phyloP scores from a whole-genome alignment of 768 basidiomycete species.

The Trametes cingulata region DNA sequence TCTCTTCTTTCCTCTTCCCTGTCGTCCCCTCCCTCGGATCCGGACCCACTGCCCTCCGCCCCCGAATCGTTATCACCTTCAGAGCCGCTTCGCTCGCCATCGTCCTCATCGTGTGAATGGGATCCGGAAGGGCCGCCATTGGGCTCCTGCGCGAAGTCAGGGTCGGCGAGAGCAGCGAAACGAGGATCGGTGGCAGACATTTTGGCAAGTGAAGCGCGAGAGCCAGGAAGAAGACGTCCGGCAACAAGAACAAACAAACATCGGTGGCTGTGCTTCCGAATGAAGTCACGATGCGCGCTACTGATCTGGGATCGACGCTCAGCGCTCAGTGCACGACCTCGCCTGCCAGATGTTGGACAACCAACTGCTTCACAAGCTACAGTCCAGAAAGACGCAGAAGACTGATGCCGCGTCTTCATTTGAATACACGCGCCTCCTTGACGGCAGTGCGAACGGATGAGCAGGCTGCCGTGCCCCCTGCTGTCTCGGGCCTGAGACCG shows the following conservation, averaged over 20 bases:
- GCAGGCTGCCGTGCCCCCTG: too few species aligned
- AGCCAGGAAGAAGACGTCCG: constrained; percentile 3
- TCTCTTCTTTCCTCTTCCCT: constrained; percentile 30
- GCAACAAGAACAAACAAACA: constrained; percentile 17
- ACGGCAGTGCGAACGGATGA: too few species aligned
- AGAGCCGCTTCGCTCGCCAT: neutral
- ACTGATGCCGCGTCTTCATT: too few species aligned
- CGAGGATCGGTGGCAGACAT: constrained; percentile 24
- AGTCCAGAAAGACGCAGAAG: too few species aligned
- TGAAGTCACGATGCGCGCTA: too few species aligned
- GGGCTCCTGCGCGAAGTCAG: constrained; percentile 15
- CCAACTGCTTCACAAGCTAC: too few species aligned
- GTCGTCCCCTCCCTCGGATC: constrained; percentile 25
- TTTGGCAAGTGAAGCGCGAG: neutral
- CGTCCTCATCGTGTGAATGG: neutral
- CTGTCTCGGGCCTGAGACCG: too few species aligned
- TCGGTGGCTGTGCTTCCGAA: neutral
- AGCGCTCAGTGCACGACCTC: too few species aligned
- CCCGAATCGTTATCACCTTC: constrained; percentile 1
- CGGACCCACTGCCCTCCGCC: neutral
- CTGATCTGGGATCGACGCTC: too few species aligned
- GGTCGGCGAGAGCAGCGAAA: constrained; percentile 23
- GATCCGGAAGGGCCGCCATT: constrained; percentile 4
- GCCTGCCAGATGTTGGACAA: too few species aligned
- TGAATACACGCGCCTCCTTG: too few species aligned